Evolutionary conservation across 768 basidiomycete species (phyloP).

Genomic region (Botryobasidium botryosum): DNA sequence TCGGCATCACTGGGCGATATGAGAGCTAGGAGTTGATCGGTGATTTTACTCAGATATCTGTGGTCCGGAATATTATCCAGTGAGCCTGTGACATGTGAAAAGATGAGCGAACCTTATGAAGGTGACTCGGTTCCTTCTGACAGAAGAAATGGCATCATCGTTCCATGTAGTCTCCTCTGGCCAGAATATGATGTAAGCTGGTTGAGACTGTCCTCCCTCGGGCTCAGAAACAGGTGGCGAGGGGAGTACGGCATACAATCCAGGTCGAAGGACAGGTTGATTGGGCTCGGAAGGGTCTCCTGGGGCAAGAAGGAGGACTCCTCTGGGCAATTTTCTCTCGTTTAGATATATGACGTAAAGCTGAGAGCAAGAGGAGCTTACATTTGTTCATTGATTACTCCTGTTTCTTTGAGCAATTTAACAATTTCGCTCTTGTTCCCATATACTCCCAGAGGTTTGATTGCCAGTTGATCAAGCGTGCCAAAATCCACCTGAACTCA

Average conservation of each 20-base stretch:
- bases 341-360: too few species aligned
- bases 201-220: too few species aligned
- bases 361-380: conserved; percentile 17
- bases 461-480: conserved; percentile 26
- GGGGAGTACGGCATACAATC: too few species aligned
- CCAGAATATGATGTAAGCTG: conserved; percentile 47
- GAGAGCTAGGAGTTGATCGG: conserved; percentile 37
- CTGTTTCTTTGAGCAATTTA: conserved; percentile 25
- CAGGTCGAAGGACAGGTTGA: too few species aligned
- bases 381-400: conserved; percentile 25
- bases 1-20: conserved; percentile 32
- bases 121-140: conserved; percentile 35
- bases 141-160: conserved; percentile 28
- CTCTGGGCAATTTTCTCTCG: too few species aligned
- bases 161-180: conserved; percentile 45
- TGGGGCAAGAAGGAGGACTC: too few species aligned
- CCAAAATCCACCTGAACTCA: conserved; percentile 39
- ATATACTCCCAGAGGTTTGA: conserved; percentile 41
- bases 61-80: too few species aligned
- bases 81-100: too few species aligned
- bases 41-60: conserved; percentile 40
- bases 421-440: conserved; percentile 37
- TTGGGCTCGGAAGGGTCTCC: too few species aligned
- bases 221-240: too few species aligned
- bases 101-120: conserved; percentile 36